These are phyloP conservation scores for Dothiorella sarmentorum DNA, from an alignment of 2,329 filamentous ascomycete species.

Conservation along the genomic window DNA sequence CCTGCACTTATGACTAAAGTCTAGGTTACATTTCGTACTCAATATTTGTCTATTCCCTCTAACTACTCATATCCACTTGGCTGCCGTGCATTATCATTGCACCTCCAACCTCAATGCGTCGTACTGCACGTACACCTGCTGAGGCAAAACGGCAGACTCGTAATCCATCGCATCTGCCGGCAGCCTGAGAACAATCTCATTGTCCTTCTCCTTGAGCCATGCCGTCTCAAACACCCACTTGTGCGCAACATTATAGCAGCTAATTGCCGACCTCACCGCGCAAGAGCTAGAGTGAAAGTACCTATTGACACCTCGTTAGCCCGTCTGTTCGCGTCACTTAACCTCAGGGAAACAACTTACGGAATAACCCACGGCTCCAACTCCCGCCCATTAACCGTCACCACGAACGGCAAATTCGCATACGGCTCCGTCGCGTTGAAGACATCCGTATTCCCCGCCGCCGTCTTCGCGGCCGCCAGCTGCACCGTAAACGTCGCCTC, in stretches of 20 bases:
- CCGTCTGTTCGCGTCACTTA: neutral
- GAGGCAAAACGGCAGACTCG: constrained; percentile 55
- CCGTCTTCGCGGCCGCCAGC: constrained; percentile 60
- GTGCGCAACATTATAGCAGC: constrained; percentile 60
- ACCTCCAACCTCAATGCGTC: constrained; percentile 62
- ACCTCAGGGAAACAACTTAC: constrained; percentile 33
- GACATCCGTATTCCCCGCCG: constrained; percentile 59
- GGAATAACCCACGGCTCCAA: constrained; percentile 56
- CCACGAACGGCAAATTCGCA: constrained; percentile 52
- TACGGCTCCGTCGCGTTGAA: constrained; percentile 54
- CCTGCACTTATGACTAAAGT: too few relatives aligned
- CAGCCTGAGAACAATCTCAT: constrained; percentile 56
- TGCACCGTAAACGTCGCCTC: constrained; percentile 61
- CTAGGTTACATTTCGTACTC: too few relatives aligned
- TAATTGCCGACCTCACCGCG: constrained; percentile 57
- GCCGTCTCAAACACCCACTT: constrained; percentile 45
- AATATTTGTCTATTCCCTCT: too few relatives aligned
- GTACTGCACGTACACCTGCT: constrained; percentile 61
- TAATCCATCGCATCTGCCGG: constrained; percentile 59
- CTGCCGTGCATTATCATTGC: too few relatives aligned
- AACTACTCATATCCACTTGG: too few relatives aligned
- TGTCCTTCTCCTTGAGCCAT: constrained; percentile 49
- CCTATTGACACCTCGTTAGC: constrained; percentile 27
- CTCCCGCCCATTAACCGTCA: constrained; percentile 46
- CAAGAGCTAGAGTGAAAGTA: constrained; percentile 59